Evolutionary conservation across 73 alveolate genomes (phyloP).

Genomic region (Symbiodinium natans): DNA sequence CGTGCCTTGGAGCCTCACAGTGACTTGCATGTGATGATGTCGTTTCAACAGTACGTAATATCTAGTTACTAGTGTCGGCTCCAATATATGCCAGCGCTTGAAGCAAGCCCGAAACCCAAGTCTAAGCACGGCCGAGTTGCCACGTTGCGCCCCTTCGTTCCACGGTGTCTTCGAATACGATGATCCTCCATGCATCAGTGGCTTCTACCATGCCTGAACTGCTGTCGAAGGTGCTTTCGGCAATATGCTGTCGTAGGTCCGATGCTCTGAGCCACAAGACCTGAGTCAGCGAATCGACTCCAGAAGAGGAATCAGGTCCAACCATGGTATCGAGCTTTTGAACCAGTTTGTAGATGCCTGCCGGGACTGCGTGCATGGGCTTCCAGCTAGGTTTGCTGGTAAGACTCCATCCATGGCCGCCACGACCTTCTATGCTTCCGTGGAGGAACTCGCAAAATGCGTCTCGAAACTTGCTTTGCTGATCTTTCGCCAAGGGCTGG

Average conservation of each 20-base stretch:
- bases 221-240: not conserved
- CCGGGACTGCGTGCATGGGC: not conserved
- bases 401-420: not conserved
- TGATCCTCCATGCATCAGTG: not conserved
- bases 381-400: not conserved
- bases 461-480: too few species aligned
- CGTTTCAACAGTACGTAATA: too few species aligned
- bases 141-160: not conserved
- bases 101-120: not conserved
- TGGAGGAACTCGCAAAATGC: too few species aligned
- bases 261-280: not conserved
- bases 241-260: not conserved
- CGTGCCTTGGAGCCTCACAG: too few species aligned
- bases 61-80: too few species aligned
- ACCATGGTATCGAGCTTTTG: not conserved
- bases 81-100: too few species aligned
- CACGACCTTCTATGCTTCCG: too few species aligned
- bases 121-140: not conserved
- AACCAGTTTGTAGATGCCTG: not conserved
- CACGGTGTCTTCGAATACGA: not conserved
- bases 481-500: too few species aligned
- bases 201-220: too few species aligned
- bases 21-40: too few species aligned
- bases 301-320: too few species aligned
- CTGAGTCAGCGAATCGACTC: not conserved